Evolutionary conservation across 1,139 yeast species (phyloP), one percentile per base, ranked within the genome.

Genomic region (Saccharomycopsis crataegensis): DNA sequence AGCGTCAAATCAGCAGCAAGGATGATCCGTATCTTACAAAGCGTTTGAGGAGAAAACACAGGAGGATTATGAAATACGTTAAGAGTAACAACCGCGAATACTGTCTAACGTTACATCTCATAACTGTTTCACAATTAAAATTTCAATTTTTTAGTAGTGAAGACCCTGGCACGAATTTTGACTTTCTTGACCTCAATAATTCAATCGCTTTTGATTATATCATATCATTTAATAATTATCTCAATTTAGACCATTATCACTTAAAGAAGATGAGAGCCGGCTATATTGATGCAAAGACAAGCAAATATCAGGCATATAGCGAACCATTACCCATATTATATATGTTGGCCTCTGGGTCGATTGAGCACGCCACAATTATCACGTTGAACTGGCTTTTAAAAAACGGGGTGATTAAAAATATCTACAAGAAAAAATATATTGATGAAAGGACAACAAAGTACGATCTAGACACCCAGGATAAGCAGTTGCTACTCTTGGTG

Each of bases 41-140:
- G 40, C 34, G 59, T 42, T 44, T 55, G 11, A 44, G 36, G 32
- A 49, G 48, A 40, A 46, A 48, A 33, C 56, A 57, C 28, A 49
- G 41, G 32, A 38, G 49, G 17, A 44, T 45, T 1, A 49, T 52
- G 52, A 48, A 47, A 32, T 45, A 52, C 36, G 44, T 55, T 12
- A 49, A 49, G 14, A 36, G 33, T n/a, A 43, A 31, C 36, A 49
- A 44, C 43, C 43, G 50, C 9, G 44, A 52, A 12, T 56, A 61
- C 42, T 62, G 61, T 7, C 52, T 68, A 9, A 65, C 66, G 22
- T 59, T 69, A 6, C 68, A 66, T 57, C 55, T 69, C 44, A 64
- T 69, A 38, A 53, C 67, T 33, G 63, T 71, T 14, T 63, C 65
- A 44, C 71, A 67, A 52, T 58, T 69, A 43, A 66, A 59, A 38